Conservation (phyloP, 73 alveolate genomes). For the Paramecium bursaria region DNA sequence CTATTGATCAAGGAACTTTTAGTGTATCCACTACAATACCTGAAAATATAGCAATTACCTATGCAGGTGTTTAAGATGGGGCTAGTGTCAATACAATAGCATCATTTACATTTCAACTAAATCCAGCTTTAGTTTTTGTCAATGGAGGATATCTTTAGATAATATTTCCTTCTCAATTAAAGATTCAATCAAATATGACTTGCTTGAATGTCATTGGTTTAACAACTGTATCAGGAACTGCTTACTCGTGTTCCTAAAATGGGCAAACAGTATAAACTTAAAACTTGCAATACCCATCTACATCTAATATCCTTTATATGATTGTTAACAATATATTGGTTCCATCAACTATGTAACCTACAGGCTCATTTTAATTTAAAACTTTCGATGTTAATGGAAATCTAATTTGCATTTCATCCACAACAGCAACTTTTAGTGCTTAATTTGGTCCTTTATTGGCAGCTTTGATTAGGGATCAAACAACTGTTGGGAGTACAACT, state of each 20-base stretch:
- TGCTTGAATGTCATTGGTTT: constrained; percentile 12
- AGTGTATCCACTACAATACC: constrained; percentile 12
- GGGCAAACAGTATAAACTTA: constrained; percentile 18
- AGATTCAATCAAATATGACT: constrained; percentile 10
- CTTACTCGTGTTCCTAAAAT: background rate
- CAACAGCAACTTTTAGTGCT: constrained; percentile 22
- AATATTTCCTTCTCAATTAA: constrained; percentile 27
- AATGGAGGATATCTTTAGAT: constrained; percentile 46
- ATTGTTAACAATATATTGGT: background rate
- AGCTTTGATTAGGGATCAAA: background rate
- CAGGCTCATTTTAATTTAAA: constrained; percentile 18
- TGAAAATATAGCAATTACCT: background rate
- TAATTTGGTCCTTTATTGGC: background rate
- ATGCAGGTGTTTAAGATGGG: background rate
- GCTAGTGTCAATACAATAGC: constrained; percentile 9
- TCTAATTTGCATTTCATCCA: constrained; percentile 28
- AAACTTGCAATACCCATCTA: constrained; percentile 32
- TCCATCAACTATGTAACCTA: constrained; percentile 40
- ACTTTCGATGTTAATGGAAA: constrained; percentile 43
- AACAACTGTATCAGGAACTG: constrained; percentile 38
- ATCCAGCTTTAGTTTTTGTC: constrained; percentile 16
- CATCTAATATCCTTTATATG: background rate
- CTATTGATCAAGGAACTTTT: constrained; percentile 30
- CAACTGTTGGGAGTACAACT: constrained; percentile 13
- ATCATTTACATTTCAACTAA: constrained; percentile 1